Evolutionary conservation across 345 rosid genomes (phyloP), one percentile per base, ranked within the genome.

Genomic region (Eucalyptus sp.): DNA sequence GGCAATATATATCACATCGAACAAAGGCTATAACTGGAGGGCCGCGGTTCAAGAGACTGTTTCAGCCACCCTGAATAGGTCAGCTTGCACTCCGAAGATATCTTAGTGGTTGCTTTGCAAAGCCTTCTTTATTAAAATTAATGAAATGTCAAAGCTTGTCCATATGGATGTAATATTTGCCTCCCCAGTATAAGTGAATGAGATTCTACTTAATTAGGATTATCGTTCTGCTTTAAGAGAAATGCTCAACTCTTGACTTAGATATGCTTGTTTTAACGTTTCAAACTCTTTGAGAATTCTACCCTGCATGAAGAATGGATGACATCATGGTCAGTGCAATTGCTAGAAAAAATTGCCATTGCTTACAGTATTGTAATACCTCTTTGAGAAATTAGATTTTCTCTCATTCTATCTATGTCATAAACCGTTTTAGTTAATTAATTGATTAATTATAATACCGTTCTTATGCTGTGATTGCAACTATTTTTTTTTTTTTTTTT

Each of bases 11-110:
- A 87, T 95, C 91, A 97, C 99, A 87, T 94, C 99, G 10, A 97
- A 96, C 90, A 94, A 89, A 90, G 99, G 99, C 29, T 96, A 95
- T 90, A 97, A 97, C 91, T 96, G 98, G 99, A 97, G 91, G 91
- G 99, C 99, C 86, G 98, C 98, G 50, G 96, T 96, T 89, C 98
- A 97, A 90, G 99, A 97, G 94, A 95, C 97, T 66, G 98, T 96
- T 27, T 97, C 99, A 29, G 98, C 99, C 86, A 97, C 99, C 43
- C 97, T 96, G 86, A 97, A 97, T 91, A 96, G 99, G 99, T 97
- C 64, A 76, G 84, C 48, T 41, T 76, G 48, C 48, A 41, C 48
- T 41, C 48, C 1, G 24, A 20, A 37, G 83, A 76, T 76, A 3
- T 22, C 83, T 41, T 20, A 20, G 24, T 12, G 16, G 24, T 76